phyloP scores from a whole-genome alignment of 805 yeast species.

The Suhomyces sp. region DNA sequence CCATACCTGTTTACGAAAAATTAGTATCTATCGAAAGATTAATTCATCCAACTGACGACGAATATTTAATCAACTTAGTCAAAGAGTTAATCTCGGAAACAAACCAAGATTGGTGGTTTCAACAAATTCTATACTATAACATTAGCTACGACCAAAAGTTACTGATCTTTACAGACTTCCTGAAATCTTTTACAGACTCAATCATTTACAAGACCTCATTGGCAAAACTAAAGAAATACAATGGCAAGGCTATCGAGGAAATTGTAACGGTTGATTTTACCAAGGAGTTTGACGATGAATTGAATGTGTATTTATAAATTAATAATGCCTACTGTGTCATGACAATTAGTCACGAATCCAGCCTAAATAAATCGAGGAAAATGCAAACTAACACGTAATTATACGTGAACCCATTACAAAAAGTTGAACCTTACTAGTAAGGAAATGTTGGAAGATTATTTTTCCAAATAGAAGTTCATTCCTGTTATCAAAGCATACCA shows the following conservation, averaged over 20 bases:
- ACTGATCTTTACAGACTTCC: constrained; percentile 25
- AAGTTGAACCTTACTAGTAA: background rate
- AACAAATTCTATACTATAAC: constrained; percentile 28
- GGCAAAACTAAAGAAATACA: constrained; percentile 4
- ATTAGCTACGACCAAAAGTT: constrained; percentile 17
- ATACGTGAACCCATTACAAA: background rate
- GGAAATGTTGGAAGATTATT: no score
- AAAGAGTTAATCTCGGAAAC: constrained; percentile 28
- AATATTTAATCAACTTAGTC: constrained; percentile 26
- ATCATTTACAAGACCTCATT: constrained; percentile 8
- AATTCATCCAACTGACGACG: constrained; percentile 23
- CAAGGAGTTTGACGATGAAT: constrained; percentile 8
- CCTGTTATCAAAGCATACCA: constrained; percentile 23
- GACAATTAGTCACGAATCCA: no score
- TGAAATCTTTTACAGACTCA: constrained; percentile 12
- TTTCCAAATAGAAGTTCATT: constrained; percentile 15
- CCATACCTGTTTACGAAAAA: constrained; percentile 40
- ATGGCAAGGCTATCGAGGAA: background rate
- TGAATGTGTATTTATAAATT: constrained; percentile 2
- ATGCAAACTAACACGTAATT: background rate
- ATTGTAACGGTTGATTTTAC: background rate
- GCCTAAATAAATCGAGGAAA: constrained; percentile 1
- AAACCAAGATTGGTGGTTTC: constrained; percentile 36
- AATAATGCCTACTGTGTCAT: no score
- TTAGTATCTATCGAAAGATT: constrained; percentile 43